Base-by-base conservation (phyloP, 2,329 filamentous ascomycete species). In the Incumbomyces lentus region DNA sequence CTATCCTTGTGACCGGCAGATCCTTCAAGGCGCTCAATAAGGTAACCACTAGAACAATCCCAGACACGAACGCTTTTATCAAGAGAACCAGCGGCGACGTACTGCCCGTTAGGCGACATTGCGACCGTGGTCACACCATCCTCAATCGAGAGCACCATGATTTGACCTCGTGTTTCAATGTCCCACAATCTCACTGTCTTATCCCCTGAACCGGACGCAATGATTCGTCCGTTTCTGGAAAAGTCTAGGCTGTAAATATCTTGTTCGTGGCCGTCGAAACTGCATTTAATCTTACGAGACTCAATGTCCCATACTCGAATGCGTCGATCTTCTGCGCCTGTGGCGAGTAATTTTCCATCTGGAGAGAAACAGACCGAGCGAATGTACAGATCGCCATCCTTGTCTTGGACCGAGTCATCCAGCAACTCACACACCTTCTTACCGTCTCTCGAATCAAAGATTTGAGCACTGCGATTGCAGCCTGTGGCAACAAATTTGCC, bases 401-500 rank as follows among this genome's bases (percentile, higher is more conserved):
- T 81, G 55, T 93, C 87, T 39, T 51, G 48, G 38, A 88, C 86
- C 38, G 76, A 83, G 57, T 90, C 84, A 59, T 98, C 92, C 64
- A 95, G 87, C 30, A 96, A 73, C 49, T 92, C 83, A 55, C 86
- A 92, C 44, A 96, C 81, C 64, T 90, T 92, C 57, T 86, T 79
- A 47, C 92, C 92, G 13, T 79, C 84, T 58, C 79, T 75, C 35
- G 96, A 90, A 55, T 98, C 92, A 65, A 92, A 98, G 59, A 98
- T 98, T 67, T 96, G 90, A n/a, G 92, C 92, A n/a, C 88, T 95
- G 53, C 89, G 76, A 67, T 98, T 98, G 74, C 92, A 96, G 36
- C 92, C 92, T 4, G 92, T 98, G 6, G 92, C 92, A 46, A 98
- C 85, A 58, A 86, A 95, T 62, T 94, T 89, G 56, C 92, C 92